Evolutionary conservation across 768 basidiomycete species (phyloP), one percentile per base, ranked within the genome.

Genomic region (Udeniomyces megalosporus): DNA sequence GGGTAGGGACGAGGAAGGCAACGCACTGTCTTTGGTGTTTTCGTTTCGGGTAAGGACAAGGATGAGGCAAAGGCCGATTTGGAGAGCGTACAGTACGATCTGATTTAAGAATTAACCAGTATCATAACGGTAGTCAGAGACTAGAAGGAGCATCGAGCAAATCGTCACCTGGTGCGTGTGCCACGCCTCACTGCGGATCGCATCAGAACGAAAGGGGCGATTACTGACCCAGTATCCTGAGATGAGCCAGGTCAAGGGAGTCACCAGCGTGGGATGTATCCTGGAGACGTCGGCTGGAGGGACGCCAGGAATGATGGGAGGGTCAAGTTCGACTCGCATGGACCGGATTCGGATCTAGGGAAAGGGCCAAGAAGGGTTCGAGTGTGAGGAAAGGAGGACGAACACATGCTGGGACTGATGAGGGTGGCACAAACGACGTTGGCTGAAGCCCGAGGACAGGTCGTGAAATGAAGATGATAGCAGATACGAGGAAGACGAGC

Each of bases 11-110:
- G n/a, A 42, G 17, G 38, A 42, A 8, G 38, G 38, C 38, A 42
- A 42, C 38, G 38, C 17, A 42, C 38, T 80, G 59, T 74, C 78
- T 83, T 90, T 91, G 4, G 90, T 93, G 70, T 89, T 87, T 0
- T 80, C 77, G 65, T 82, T 87, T 47, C 78, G 77, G 0, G 83
- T 82, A 0, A 84, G 67, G 1, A 89, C 80, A 4, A 96, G 79
- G 20, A 90, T 74, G 14, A 88, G 65, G 66, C 90, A 92, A 70
- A 91, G 91, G 0, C 86, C 89, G 52, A 95, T 78, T 73, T 86
- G 83, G 0, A 78, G 78, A 8, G 82, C 68, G 69, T 87, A 88
- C 7, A 79, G 68, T 1, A 78, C 79, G 31, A 87, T 80, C 63
- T 63, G 49, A 2, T 15, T 11, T 12, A 29, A 22, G 1, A 3